Base-by-base conservation (phyloP, 1,284 basidiomycete genomes). In the Uromyces viciae-fabae region DNA sequence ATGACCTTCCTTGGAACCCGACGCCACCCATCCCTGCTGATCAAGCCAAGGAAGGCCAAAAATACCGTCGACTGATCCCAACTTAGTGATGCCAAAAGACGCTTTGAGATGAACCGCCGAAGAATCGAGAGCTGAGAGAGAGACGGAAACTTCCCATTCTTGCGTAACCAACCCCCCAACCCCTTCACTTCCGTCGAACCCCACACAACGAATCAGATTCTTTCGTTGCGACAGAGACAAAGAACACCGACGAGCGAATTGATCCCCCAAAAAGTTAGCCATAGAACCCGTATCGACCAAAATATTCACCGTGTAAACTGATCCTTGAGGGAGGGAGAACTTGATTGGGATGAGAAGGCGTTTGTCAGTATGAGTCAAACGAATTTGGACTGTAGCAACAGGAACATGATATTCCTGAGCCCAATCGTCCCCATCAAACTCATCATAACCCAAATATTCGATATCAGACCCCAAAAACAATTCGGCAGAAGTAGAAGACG, bases 1-100 rank as follows among this genome's bases (percentile, higher is more conserved):
- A 42, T 42, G 66, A 42, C 66, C 66, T 40, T n/a, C 5, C 31
- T 69, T 38, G 36, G n/a, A 22, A 11, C 66, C 66, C 66, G n/a
- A 42, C 22, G 38, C 66, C 66, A 42, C 15, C 38, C 66, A 69
- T n/a, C 33, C 4, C 38, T 46, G 66, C 5, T 7, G 4, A 11
- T 69, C 66, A n/a, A 69, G 31, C 66, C 66, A 69, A 3, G 66
- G 66, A 3, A 69, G 11, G 3, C 66, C 66, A 19, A 69, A 42
- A 28, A 69, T 69, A 7, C 36, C 36, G 22, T 69, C 38, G 3
- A 43, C 66, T 7, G 17, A 42, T 33, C 66, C 66, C 15, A 69
- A 22, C 4, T n/a, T 3, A 19, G 66, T 69, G 42, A 69, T 38
- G 7, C 31, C 31, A 36, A 73, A 73, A 4, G 49, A 52, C 22